Percentiles rank a stretch among this genome's conserved stretches.
Evolutionary conservation across 495 filamentous ascomycete species (phyloP).

Genomic region (Saxophila tyrrhenica): DNA sequence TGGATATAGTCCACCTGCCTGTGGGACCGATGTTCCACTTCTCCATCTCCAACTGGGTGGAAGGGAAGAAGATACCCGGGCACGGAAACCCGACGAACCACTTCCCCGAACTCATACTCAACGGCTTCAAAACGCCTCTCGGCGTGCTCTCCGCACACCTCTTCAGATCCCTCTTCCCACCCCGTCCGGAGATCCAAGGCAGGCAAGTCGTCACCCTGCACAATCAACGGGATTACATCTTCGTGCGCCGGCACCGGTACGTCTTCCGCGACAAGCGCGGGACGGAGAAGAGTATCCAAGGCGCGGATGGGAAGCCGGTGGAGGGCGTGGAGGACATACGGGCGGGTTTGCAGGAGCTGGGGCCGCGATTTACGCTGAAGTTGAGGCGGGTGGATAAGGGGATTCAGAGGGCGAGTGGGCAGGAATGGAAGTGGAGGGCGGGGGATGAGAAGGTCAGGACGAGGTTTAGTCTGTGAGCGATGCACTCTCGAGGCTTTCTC

Average conservation of each 20-base stretch:
- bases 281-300: conserved; percentile 80
- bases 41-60: conserved; percentile 71
- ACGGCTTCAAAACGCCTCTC: conserved; percentile 88
- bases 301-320: conserved; percentile 75
- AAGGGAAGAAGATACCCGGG: conserved; percentile 70
- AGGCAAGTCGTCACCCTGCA: conserved; percentile 85
- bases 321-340: conserved; percentile 71
- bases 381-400: conserved; percentile 84
- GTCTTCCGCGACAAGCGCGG: conserved; percentile 76
- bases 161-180: conserved; percentile 73
- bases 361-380: conserved; percentile 77
- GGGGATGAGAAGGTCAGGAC: conserved; percentile 88
- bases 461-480: conserved; percentile 77
- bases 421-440: conserved; percentile 92
- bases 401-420: conserved; percentile 66
- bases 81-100: conserved; percentile 84
- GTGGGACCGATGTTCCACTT: conserved; percentile 82
- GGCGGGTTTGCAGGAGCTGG: conserved; percentile 75
- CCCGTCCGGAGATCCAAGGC: conserved; percentile 68
- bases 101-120: conserved; percentile 85
- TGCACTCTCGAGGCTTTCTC: too few species aligned
- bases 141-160: conserved; percentile 81
- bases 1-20: conserved; percentile 76
- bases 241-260: conserved; percentile 80
- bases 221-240: conserved; percentile 95